phyloP scores from a whole-genome alignment of 495 filamentous ascomycete genomes.

The Neurospora intermedia region DNA sequence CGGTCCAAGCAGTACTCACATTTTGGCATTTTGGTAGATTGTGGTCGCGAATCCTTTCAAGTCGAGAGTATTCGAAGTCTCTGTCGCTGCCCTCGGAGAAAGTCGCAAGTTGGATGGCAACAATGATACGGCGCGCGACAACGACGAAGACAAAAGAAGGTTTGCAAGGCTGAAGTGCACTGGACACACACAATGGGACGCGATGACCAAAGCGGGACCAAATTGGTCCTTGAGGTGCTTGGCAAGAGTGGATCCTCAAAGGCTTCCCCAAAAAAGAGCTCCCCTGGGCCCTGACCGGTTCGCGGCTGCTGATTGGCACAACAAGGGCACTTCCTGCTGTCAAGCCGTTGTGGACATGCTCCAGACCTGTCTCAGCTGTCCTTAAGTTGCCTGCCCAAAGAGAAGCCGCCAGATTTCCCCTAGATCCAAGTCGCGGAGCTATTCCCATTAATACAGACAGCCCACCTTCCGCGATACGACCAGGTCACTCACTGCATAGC shows the following conservation, averaged over 20 bases:
- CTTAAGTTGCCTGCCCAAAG: slow-evolving; percentile 8
- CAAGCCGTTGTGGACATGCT: not conserved
- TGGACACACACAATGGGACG: not conserved
- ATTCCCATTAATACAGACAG: not conserved
- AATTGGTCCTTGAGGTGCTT: slow-evolving; percentile 3
- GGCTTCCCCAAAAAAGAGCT: not conserved
- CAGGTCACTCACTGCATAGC: not conserved
- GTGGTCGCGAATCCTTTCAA: not conserved
- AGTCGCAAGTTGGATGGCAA: not conserved
- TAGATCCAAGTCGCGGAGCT: not conserved
- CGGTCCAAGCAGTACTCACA: slow-evolving; percentile 15
- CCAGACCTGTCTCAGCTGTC: slow-evolving; percentile 5
- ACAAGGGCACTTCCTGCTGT: not conserved
- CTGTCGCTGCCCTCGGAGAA: not conserved
- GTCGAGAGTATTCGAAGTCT: not conserved
- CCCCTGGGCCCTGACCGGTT: not conserved
- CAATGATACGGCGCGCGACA: not conserved
- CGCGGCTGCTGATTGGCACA: slow-evolving; percentile 11
- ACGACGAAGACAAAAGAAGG: not conserved
- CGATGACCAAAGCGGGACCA: slow-evolving; percentile 2
- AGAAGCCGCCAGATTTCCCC: slow-evolving; percentile 26
- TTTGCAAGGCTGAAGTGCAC: slow-evolving; percentile 20
- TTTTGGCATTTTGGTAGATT: slow-evolving; percentile 34
- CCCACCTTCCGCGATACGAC: not conserved
- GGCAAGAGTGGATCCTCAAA: slow-evolving; percentile 6